Evolutionary conservation across 495 filamentous ascomycete genomes (phyloP), one percentile per base, ranked within the genome.

Genomic region (Physcia stellaris): DNA sequence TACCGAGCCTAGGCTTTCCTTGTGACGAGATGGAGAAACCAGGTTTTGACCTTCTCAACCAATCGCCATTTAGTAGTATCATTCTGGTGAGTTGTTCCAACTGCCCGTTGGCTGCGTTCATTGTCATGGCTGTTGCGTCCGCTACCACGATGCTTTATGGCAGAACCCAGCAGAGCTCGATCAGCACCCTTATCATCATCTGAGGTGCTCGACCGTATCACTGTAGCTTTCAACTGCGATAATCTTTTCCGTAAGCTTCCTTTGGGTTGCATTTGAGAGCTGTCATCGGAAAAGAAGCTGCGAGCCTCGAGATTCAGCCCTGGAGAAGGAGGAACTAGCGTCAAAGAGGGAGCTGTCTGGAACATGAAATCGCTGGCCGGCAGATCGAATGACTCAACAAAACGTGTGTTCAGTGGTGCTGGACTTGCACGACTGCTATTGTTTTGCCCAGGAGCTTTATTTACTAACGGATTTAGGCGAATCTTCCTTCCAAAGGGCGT

Each of bases 221-320:
- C 40, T 9, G 39, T 39, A 6, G 43, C 40, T 35, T 35, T 50
- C 17, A 53, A 37, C 15, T 49, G 38, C n/a, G 50, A 50, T 9
- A 55, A 22, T 16, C 50, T 42, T 38, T 46, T 53, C 32, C 52
- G 43, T 3, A 55, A 40, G 38, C 40, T 50, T 1, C 46, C 39
- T 31, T 40, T 47, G 3, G 26, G 43, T 18, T 18, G 20, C 19
- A 36, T 35, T 24, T 52, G 50, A 1, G 52, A 55, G 44, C 52
- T 55, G 21, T 52, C 50, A 33, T 55, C 52, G 7, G 52, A 53
- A 17, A 55, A 55, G 26, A 53, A 55, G 38, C 52, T 55, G 11
- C 44, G 50, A 15, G 41, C 43, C 39, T 53, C 52, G 20, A 42
- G 34, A 0, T 44, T 9, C 11, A 46, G 41, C 16, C 35, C 42